Evolutionary conservation across 116 monocot genomes (phyloP), one percentile per base, ranked within the genome.

Genomic region (Papilionanthe hybrid): DNA sequence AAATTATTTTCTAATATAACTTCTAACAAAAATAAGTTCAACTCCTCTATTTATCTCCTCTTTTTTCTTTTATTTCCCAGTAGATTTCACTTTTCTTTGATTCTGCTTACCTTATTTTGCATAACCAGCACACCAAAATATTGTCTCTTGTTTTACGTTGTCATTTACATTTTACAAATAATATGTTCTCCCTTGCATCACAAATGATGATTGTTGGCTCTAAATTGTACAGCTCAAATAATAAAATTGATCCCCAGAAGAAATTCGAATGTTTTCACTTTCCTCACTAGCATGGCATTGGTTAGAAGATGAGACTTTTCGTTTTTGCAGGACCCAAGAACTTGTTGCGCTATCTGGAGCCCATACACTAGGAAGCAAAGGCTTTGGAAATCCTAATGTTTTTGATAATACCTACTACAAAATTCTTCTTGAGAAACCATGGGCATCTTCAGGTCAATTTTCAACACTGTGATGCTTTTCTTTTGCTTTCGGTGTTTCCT

Each of bases 401-500:
- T 97, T 94, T 66, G 94, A 97, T 78, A 97, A 97, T 86, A 55
- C 91, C 25, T 97, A 97, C 83, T 97, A 80, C 88, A 94, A 90
- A 76, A 86, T 97, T 80, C 92, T 97, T 78, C 80, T 97, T 50
- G 91, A 91, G 74, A 97, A 92, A 81, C 91, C 97, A 71, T 94
- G 92, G 94, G 76, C 80, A 75, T 84, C 94, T 79, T 80, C 92
- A 73, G 85, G 96, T 94, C 48, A 84, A 50, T 78, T 9, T 72
- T 57, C 49, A 69, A 58, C 13, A 55, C 45, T 66, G 19, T 66
- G 43, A 78, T 49, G 8, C 23, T 65, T 71, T 76, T 19, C 2
- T 72, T 66, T 17, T 72, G 55, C 41, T 56, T 80, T 69, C 44
- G 13, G 1, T 45, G 18, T 18, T 53, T 42, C 7, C 65, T 65